These are phyloP conservation scores for Dalbergia cultrata DNA, from an alignment of 306 rosid genomes.

Conservation along the genomic window DNA sequence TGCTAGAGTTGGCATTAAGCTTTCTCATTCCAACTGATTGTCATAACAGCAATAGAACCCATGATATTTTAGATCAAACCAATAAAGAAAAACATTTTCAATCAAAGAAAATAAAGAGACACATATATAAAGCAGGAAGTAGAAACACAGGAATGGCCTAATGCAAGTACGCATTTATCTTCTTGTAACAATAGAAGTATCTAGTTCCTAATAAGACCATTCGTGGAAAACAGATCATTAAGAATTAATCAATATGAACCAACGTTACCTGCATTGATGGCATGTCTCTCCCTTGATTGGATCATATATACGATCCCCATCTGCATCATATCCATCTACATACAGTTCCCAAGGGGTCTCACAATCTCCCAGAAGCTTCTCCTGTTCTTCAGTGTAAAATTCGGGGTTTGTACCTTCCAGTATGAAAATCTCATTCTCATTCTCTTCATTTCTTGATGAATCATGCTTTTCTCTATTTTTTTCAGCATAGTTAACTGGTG, in stretches of 20 bases:
- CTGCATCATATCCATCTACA: conserved; percentile 77
- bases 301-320: conserved; percentile 73
- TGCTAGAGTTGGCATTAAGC: neutral
- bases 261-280: conserved; percentile 82
- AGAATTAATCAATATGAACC: neutral
- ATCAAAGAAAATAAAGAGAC: neutral
- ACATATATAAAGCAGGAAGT: neutral
- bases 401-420: conserved; percentile 72
- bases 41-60: neutral
- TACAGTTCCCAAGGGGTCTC: conserved; percentile 63
- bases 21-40: conserved; percentile 17
- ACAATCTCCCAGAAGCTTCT: conserved; percentile 74
- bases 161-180: neutral
- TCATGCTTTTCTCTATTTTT: neutral
- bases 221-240: neutral
- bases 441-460: conserved; percentile 23
- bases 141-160: neutral
- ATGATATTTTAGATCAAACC: conserved; percentile 27
- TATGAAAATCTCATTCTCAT: conserved; percentile 54
- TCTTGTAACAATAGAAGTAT: conserved; percentile 37
- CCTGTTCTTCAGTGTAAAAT: conserved; percentile 75
- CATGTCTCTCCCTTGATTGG: conserved; percentile 70
- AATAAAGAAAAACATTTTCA: too few relatives aligned
- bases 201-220: conserved; percentile 18
- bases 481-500: conserved; percentile 62